A percentile compares a stretch with the other conserved stretches of the same genome.
These are phyloP conservation scores for Mucor sp. DNA, from an alignment of 371 early-diverging fungal species.

Conservation along the genomic window DNA sequence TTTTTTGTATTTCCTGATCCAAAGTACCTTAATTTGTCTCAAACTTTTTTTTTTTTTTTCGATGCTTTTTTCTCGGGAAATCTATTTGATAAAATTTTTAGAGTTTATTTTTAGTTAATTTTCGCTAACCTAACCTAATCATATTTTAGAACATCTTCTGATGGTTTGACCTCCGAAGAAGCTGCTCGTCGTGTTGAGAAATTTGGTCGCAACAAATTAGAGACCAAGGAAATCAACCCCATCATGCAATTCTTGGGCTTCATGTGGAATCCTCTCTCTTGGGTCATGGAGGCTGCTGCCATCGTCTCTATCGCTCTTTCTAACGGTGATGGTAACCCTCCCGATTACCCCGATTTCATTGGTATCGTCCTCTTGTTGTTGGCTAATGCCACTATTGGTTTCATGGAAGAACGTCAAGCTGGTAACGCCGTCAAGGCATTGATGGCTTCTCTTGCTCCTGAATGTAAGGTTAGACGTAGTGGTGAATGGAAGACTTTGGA, in stretches of 20 bases:
- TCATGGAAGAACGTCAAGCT: constrained; percentile 82
- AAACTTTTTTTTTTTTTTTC: constrained; percentile 3
- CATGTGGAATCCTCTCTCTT: constrained; percentile 83
- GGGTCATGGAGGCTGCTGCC: constrained; percentile 83
- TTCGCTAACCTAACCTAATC: constrained; percentile 21
- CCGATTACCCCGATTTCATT: constrained; percentile 86
- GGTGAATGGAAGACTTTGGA: constrained; percentile 62
- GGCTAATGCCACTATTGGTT: constrained; percentile 87
- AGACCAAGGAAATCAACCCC: constrained; percentile 79
- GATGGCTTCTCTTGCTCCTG: constrained; percentile 77
- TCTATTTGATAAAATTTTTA: constrained; percentile 1
- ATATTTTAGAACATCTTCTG: constrained; percentile 51
- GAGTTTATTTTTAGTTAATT: constrained; percentile 9
- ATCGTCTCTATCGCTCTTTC: constrained; percentile 73
- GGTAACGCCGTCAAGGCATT: constrained; percentile 80
- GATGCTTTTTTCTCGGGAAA: constrained; percentile 1
- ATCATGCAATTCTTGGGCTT: constrained; percentile 86
- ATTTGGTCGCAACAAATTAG: constrained; percentile 74
- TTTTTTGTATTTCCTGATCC: neutral
- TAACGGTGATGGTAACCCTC: constrained; percentile 67
- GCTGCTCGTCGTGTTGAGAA: constrained; percentile 64
- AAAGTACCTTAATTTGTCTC: constrained; percentile 9
- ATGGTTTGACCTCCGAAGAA: constrained; percentile 67
- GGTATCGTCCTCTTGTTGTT: constrained; percentile 81
- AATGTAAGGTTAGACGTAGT: constrained; percentile 71